Conservation (phyloP, 2,329 filamentous ascomycete species). For the Xylariomycetidae sp. region DNA sequence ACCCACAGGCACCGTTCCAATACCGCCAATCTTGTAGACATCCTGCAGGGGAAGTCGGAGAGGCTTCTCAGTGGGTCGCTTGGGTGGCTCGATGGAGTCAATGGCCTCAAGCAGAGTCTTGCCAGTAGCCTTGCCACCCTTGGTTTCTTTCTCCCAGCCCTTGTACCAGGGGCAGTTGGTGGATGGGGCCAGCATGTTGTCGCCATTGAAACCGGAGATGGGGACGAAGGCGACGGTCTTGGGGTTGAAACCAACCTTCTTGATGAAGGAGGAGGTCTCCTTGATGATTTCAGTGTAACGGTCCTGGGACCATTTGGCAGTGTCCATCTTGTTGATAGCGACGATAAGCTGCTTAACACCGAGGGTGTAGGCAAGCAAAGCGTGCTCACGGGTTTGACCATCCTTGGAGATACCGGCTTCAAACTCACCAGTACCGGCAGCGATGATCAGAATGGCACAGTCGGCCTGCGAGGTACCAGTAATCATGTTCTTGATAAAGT, state of each 20-base stretch:
- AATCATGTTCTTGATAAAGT: constrained; percentile 99
- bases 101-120: constrained; percentile 99
- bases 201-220: constrained; percentile 99
- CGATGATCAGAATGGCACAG: constrained; percentile 99
- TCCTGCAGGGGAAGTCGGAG: constrained; percentile 99
- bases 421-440: constrained; percentile 99
- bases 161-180: constrained; percentile 99
- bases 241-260: constrained; percentile 99
- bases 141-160: constrained; percentile 97
- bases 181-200: constrained; percentile 96
- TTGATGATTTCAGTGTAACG: constrained; percentile 99
- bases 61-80: constrained; percentile 96
- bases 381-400: constrained; percentile 99
- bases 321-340: constrained; percentile 99
- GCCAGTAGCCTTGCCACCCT: constrained; percentile 77
- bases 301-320: constrained; percentile 93
- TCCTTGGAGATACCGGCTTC: constrained; percentile 99
- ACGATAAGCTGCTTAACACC: constrained; percentile 99
- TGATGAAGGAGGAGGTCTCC: constrained; percentile 99
- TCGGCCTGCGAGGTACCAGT: constrained; percentile 99
- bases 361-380: constrained; percentile 98
- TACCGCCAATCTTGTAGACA: constrained; percentile 99
- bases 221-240: constrained; percentile 98
- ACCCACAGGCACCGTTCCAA: constrained; percentile 98
- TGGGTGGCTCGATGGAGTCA: constrained; percentile 87